Evolutionary conservation across 1,284 basidiomycete species (phyloP).

Genomic region (Schizophyllum amplum): DNA sequence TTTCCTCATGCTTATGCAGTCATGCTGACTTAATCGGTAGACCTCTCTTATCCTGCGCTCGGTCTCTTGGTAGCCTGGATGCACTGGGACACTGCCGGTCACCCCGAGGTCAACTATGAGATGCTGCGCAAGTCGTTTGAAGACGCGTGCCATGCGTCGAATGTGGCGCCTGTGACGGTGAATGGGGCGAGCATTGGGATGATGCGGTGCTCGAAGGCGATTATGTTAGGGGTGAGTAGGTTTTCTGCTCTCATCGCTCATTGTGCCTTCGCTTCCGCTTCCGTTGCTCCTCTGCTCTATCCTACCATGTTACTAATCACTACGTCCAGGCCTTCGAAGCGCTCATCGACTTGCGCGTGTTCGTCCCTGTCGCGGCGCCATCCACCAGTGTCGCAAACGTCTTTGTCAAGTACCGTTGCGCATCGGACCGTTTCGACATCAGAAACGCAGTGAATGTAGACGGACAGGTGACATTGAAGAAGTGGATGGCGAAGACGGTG

Average conservation of each 20-base stretch:
- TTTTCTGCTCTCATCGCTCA: neutral
- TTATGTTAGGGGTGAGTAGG: slow-evolving; percentile 51
- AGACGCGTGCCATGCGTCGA: slow-evolving; percentile 58
- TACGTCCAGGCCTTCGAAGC: slow-evolving; percentile 57
- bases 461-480: slow-evolving; percentile 64
- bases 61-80: slow-evolving; percentile 66
- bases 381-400: slow-evolving; percentile 43
- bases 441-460: slow-evolving; percentile 57
- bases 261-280: neutral
- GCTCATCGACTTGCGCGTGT: slow-evolving; percentile 43
- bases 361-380: slow-evolving; percentile 37
- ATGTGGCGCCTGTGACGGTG: slow-evolving; percentile 64
- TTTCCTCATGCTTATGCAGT: slow-evolving; percentile 9
- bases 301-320: slow-evolving; percentile 5
- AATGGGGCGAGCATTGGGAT: slow-evolving; percentile 70
- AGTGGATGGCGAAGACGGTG: slow-evolving; percentile 60
- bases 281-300: neutral
- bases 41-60: slow-evolving; percentile 60
- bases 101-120: slow-evolving; percentile 68
- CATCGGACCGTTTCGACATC: slow-evolving; percentile 47
- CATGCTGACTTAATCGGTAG: slow-evolving; percentile 25
- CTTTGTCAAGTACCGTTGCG: slow-evolving; percentile 61
- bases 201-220: slow-evolving; percentile 52
- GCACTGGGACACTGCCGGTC: slow-evolving; percentile 58
- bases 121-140: slow-evolving; percentile 66